These are phyloP conservation scores for Penicillium mononematosum DNA, from an alignment of 495 filamentous ascomycete species.

Conservation along the genomic window DNA sequence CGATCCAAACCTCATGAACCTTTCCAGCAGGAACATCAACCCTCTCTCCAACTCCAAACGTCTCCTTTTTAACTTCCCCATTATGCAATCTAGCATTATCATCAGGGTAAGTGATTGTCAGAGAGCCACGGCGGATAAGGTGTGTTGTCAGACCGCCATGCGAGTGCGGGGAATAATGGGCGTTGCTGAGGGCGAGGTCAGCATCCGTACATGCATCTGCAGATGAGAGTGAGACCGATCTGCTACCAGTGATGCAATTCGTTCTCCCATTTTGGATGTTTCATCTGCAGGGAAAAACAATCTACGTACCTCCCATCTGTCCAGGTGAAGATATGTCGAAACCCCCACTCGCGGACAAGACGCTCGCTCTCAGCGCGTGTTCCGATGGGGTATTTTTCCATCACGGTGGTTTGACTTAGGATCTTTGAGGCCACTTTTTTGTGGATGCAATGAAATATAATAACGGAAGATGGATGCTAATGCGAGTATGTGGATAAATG, in stretches of 20 bases:
- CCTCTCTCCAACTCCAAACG: constrained; percentile 63
- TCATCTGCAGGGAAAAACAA: neutral
- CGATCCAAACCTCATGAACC: constrained; percentile 84
- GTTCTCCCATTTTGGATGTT: neutral
- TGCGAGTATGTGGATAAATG: neutral
- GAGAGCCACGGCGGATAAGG: constrained; percentile 65
- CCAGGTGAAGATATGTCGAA: constrained; percentile 76
- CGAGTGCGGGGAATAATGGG: constrained; percentile 73
- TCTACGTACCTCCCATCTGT: constrained; percentile 65
- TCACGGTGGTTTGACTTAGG: constrained; percentile 9
- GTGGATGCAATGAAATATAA: neutral
- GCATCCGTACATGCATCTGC: neutral
- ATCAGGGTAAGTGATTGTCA: constrained; percentile 73
- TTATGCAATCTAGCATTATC: constrained; percentile 49
- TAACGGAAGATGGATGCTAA: neutral
- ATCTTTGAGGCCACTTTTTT: too few species aligned
- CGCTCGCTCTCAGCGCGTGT: constrained; percentile 56
- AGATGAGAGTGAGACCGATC: neutral
- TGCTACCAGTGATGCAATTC: neutral
- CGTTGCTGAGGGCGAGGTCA: constrained; percentile 47
- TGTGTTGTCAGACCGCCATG: constrained; percentile 72
- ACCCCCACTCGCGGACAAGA: constrained; percentile 74
- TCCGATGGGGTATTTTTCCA: constrained; percentile 37
- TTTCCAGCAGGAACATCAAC: constrained; percentile 74
- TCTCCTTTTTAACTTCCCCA: constrained; percentile 55